Evolutionary conservation across 352 stramenopile genomes (phyloP).

Genomic region (Phytophthora pistaciae): DNA sequence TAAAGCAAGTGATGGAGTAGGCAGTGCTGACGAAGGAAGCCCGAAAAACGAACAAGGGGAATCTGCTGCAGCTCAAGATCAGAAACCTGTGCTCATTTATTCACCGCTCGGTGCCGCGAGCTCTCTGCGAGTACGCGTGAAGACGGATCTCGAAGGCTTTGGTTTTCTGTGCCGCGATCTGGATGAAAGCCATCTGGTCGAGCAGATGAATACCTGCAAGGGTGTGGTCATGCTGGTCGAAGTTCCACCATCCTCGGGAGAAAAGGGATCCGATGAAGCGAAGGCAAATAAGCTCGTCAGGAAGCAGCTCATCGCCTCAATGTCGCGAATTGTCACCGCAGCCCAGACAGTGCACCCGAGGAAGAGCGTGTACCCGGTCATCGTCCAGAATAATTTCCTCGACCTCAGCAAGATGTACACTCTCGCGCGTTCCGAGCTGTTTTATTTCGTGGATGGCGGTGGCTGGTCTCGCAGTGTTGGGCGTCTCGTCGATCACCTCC

Average conservation of each 20-base stretch:
- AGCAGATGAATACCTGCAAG: constrained; percentile 38
- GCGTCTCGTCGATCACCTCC: constrained; percentile 53
- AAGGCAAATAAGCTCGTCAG: constrained; percentile 40
- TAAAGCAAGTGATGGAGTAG: constrained; percentile 9
- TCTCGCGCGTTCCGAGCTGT: constrained; percentile 68
- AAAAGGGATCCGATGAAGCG: constrained; percentile 30
- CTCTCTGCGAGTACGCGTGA: constrained; percentile 27
- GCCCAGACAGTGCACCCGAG: constrained; percentile 30
- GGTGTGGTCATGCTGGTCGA: constrained; percentile 52
- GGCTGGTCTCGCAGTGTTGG: constrained; percentile 51
- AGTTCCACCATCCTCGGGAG: constrained; percentile 14
- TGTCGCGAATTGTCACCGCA: constrained; percentile 51
- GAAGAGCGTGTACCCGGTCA: constrained; percentile 61
- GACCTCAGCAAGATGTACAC: constrained; percentile 84
- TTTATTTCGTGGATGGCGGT: constrained; percentile 71
- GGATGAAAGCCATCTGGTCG: constrained; percentile 34
- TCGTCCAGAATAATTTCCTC: constrained; percentile 67
- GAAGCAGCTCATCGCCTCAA: constrained; percentile 46
- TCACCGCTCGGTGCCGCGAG: constrained; percentile 39
- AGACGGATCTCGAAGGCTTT: constrained; percentile 37
- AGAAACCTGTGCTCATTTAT: constrained; percentile 34
- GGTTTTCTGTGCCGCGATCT: constrained; percentile 30
- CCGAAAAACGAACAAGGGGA: neutral
- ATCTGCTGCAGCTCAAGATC: neutral
- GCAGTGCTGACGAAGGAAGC: constrained; percentile 15